These are phyloP conservation scores for Candida germanica DNA, from an alignment of 805 yeast species.

Conservation along the genomic window DNA sequence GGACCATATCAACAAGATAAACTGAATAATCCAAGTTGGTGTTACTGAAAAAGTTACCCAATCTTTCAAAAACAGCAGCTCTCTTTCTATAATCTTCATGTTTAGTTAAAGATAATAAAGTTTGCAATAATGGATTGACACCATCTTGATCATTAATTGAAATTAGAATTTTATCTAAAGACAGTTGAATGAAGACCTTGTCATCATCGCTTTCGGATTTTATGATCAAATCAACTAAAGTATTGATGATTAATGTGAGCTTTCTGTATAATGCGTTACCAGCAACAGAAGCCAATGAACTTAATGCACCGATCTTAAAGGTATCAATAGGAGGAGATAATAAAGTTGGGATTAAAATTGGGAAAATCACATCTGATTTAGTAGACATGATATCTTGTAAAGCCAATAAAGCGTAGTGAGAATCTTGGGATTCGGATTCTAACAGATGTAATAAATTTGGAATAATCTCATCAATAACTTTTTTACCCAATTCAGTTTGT, in stretches of 20 bases:
- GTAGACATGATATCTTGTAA: constrained; percentile 89
- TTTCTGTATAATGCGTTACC: constrained; percentile 77
- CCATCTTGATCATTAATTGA: constrained; percentile 78
- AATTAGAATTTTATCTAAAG: constrained; percentile 68
- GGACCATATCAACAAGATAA: constrained; percentile 72
- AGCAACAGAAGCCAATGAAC: constrained; percentile 85
- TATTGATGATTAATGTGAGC: constrained; percentile 67
- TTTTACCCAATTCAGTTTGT: constrained; percentile 77
- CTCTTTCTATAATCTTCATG: constrained; percentile 68
- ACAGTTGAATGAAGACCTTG: constrained; percentile 41
- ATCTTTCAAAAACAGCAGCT: constrained; percentile 58
- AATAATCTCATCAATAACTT: constrained; percentile 82
- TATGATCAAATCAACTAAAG: constrained; percentile 62
- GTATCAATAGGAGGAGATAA: constrained; percentile 77
- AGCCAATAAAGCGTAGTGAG: constrained; percentile 80
- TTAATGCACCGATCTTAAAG: constrained; percentile 83
- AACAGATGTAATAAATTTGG: constrained; percentile 65
- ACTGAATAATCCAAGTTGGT: constrained; percentile 67
- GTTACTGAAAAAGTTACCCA: constrained; percentile 67
- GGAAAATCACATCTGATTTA: constrained; percentile 88
- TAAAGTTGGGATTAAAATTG: constrained; percentile 83
- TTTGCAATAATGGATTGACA: constrained; percentile 79
- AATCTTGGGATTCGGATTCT: constrained; percentile 54
- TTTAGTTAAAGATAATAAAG: constrained; percentile 70
- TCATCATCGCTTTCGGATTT: constrained; percentile 36